Percentiles rank a stretch among this genome's conserved stretches.
phyloP scores from a whole-genome alignment of 164 flowering plant species.

The Protea cynaroides region DNA sequence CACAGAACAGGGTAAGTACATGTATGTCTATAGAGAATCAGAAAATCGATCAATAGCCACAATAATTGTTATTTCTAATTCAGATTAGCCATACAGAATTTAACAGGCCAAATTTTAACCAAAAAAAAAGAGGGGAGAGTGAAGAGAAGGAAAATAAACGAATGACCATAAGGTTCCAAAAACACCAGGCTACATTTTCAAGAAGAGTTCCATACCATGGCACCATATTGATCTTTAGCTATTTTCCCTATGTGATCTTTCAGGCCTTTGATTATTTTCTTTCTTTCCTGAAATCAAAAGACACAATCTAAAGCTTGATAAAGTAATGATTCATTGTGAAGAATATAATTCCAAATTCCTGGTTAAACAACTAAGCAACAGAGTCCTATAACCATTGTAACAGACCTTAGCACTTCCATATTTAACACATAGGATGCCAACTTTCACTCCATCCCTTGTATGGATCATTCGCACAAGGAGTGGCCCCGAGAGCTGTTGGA shows the following conservation, averaged over 20 bases:
- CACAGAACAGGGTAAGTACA: neutral
- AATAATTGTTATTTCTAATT: too few species aligned
- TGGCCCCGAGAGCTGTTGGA: slow-evolving; percentile 72
- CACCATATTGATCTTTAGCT: slow-evolving; percentile 70
- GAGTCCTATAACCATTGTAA: neutral
- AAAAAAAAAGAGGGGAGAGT: neutral
- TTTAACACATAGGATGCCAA: slow-evolving; percentile 79
- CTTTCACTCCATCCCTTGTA: slow-evolving; percentile 72
- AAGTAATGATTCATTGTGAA: neutral
- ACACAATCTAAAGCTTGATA: neutral
- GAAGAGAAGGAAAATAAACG: neutral
- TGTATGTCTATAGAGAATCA: too few species aligned
- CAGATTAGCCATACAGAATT: neutral
- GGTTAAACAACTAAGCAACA: neutral
- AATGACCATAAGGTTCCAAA: neutral
- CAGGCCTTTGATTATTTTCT: slow-evolving; percentile 88
- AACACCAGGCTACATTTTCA: neutral
- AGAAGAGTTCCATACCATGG: slow-evolving; percentile 43
- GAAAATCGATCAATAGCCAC: too few species aligned
- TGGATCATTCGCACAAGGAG: slow-evolving; percentile 84
- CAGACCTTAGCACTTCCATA: slow-evolving; percentile 92
- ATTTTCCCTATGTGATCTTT: slow-evolving; percentile 67
- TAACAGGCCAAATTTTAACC: neutral
- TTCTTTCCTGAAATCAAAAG: slow-evolving; percentile 57
- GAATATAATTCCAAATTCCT: neutral